These are phyloP conservation scores for Suaeda aralocaspica DNA, from an alignment of 148 eudicot species.

Conservation along the genomic window DNA sequence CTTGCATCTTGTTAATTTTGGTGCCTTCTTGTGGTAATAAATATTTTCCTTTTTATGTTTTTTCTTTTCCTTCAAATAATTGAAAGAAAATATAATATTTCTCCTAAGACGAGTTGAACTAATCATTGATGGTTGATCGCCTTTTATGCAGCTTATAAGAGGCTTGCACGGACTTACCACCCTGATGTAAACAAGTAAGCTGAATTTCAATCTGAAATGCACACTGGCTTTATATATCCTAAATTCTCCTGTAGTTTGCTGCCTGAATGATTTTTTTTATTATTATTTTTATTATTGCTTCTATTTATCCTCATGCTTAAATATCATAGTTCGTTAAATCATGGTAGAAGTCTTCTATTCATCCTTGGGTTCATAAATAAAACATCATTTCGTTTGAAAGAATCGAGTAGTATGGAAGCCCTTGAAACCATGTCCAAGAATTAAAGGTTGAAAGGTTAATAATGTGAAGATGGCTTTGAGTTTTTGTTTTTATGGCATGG, in stretches of 20 bases:
- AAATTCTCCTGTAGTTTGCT: background rate
- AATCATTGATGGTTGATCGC: slow-evolving; percentile 8
- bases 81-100: background rate
- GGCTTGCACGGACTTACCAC: slow-evolving; percentile 95
- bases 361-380: background rate
- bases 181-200: slow-evolving; percentile 99
- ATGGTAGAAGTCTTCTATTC: background rate
- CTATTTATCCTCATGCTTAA: background rate
- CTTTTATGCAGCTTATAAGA: slow-evolving; percentile 76
- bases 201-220: slow-evolving; percentile 1
- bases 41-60: background rate
- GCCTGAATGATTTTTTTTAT: background rate
- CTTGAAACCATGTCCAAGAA: too few relatives aligned
- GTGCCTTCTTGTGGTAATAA: background rate
- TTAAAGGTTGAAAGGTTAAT: background rate
- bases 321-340: background rate
- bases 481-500: too few relatives aligned
- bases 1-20: background rate
- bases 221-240: background rate
- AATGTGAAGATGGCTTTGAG: too few relatives aligned
- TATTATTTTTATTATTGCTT: background rate
- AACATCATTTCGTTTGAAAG: background rate
- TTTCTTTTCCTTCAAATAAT: background rate
- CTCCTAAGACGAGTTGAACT: background rate
- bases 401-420: background rate